phyloP scores from a whole-genome alignment of 1,284 basidiomycete genomes.

The Moniliella sp. region DNA sequence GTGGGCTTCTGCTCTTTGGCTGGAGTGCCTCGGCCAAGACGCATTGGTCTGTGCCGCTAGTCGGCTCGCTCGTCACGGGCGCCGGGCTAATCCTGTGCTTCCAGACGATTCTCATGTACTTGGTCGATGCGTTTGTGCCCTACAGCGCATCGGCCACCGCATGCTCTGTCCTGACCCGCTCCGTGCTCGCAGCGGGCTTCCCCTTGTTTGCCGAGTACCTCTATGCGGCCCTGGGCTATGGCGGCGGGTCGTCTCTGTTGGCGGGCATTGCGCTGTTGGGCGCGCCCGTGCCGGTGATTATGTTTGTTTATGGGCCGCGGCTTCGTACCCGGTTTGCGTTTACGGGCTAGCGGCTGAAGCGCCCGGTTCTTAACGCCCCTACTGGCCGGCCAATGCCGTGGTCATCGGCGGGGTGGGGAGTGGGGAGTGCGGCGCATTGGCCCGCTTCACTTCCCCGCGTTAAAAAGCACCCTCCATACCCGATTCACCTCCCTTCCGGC shows the following conservation, averaged over 20 bases:
- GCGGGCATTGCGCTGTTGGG: slow-evolving; percentile 34
- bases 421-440: background rate
- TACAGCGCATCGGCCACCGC: slow-evolving; percentile 37
- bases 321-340: no score
- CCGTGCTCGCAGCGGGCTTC: slow-evolving; percentile 34
- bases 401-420: no score
- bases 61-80: slow-evolving; percentile 16
- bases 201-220: slow-evolving; percentile 36
- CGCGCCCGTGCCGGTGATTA: slow-evolving; percentile 34
- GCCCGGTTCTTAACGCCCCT: no score
- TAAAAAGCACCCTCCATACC: no score
- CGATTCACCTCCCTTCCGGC: no score
- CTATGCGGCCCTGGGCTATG: slow-evolving; percentile 36
- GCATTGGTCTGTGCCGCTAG: slow-evolving; percentile 14
- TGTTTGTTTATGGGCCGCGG: slow-evolving; percentile 35
- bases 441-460: no score
- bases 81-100: slow-evolving; percentile 34
- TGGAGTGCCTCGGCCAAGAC: slow-evolving; percentile 13
- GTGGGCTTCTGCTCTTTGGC: slow-evolving; percentile 35
- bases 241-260: slow-evolving; percentile 35
- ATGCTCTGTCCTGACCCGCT: slow-evolving; percentile 29
- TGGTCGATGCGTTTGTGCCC: slow-evolving; percentile 38
- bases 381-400: no score
- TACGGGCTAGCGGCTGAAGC: no score
- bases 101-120: slow-evolving; percentile 35